These are phyloP conservation scores for Hagleromyces aurorensis DNA, from an alignment of 805 yeast species.

Conservation along the genomic window DNA sequence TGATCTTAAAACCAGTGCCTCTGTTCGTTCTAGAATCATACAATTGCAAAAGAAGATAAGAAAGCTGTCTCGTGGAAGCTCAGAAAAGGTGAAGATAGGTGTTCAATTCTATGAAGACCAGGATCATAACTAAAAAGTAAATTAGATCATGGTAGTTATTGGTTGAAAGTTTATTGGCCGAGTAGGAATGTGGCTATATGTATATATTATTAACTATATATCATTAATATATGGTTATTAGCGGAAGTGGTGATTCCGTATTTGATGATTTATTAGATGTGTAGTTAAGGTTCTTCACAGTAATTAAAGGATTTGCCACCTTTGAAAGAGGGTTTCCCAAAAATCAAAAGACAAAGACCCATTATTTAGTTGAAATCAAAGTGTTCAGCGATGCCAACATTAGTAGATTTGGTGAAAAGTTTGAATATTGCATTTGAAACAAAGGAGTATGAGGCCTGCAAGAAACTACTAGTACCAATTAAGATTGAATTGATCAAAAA, in stretches of 20 bases:
- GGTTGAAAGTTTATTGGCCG: no score
- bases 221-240: no score
- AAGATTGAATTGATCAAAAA: constrained; percentile 74
- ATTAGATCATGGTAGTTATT: no score
- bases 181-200: no score
- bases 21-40: constrained; percentile 50
- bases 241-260: no score
- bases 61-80: constrained; percentile 43
- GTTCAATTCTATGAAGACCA: constrained; percentile 37
- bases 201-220: no score
- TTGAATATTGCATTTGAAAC: constrained; percentile 56
- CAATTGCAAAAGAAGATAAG: constrained; percentile 54
- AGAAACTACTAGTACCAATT: constrained; percentile 55
- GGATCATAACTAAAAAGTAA: no score
- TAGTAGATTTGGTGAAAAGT: constrained; percentile 62
- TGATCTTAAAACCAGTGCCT: constrained; percentile 50
- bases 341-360: no score
- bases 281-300: no score
- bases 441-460: constrained; percentile 55
- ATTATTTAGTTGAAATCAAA: no score
- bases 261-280: no score
- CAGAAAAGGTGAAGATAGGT: constrained; percentile 44
- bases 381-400: constrained; percentile 37
- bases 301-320: constrained; percentile 9
- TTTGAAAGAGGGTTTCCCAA: not conserved